Evolutionary conservation across 169 alveolate genomes (phyloP), one percentile per base, ranked within the genome.

Genomic region (Amoebophrya sp.): DNA sequence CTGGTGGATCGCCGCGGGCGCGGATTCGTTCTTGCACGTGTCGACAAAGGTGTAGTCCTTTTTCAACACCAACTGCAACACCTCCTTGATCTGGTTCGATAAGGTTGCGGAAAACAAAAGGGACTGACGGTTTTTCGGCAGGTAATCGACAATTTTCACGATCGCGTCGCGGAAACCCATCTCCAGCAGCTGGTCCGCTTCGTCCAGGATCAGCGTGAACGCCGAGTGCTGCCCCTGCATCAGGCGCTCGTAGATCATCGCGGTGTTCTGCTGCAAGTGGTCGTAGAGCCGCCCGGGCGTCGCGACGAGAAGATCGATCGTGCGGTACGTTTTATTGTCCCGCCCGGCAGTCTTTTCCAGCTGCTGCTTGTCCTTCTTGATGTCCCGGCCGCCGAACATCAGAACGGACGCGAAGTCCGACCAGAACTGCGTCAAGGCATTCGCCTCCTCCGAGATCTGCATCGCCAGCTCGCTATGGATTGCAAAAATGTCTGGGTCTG

Each of bases 101-200:
- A 66, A 66, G 32, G 88, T 66, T 25, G 88, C 88, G 18, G 88
- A 66, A 18, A 77, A 77, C n/a, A 77, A 35, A 38, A 77, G 23
- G 3, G 40, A 14, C 40, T 77, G 89, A 0, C 89, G 89, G 40
- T 77, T 77, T 12, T 32, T 25, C 40, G 89, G 89, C 89, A 77
- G 40, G 40, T n/a, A 2, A 0, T 32, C 40, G 39, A 77, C 23
- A 18, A 77, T 77, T 10, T 77, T 77, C 39, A 0, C 39, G 40
- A 77, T 77, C 40, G 89, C 39, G 0, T 23, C 40, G 89, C 89
- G 89, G 40, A 77, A 77, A 0, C 89, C 89, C 89, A 77, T n/a
- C 40, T 77, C 89, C 89, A 77, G 89, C 89, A 77, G 40, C 89
- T 77, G 89, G 89, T 77, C 89, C 25, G 89, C 89, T n/a, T 77